These are phyloP conservation scores for Aspergillus intermedius DNA, from an alignment of 2,329 filamentous ascomycete genomes.

Conservation along the genomic window DNA sequence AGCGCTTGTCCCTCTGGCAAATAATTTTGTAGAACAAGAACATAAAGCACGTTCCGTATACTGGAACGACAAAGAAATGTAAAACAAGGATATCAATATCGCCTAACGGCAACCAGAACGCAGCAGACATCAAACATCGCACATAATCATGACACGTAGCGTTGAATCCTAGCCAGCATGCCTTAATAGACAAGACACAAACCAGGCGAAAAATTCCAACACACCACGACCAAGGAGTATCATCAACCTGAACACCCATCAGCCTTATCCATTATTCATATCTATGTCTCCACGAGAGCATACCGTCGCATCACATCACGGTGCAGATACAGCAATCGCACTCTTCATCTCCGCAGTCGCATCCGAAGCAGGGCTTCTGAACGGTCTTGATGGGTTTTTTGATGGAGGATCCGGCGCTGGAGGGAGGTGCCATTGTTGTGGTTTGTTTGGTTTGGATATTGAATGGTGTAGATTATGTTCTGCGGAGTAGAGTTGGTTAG, in stretches of 20 bases:
- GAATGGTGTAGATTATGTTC: background rate
- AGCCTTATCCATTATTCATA: background rate
- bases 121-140: background rate
- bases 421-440: conserved; percentile 4
- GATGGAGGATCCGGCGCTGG: conserved; percentile 27
- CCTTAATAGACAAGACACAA: background rate
- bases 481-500: too few species aligned
- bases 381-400: conserved; percentile 33
- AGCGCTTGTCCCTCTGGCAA: background rate
- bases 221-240: too few species aligned
- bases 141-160: conserved; percentile 2
- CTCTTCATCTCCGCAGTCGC: conserved; percentile 36
- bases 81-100: background rate
- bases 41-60: too few species aligned
- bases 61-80: background rate
- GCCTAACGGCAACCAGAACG: background rate
- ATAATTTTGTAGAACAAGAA: background rate
- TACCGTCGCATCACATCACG: conserved; percentile 28
- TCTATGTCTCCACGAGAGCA: conserved; percentile 1
- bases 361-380: conserved; percentile 37
- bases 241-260: background rate
- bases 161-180: conserved; percentile 5
- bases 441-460: background rate
- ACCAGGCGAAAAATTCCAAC: too few species aligned
- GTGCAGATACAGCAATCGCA: conserved; percentile 38